Evolutionary conservation across 768 basidiomycete genomes (phyloP), one percentile per base, ranked within the genome.

Genomic region (Xerocomus brunneocitrinus): DNA sequence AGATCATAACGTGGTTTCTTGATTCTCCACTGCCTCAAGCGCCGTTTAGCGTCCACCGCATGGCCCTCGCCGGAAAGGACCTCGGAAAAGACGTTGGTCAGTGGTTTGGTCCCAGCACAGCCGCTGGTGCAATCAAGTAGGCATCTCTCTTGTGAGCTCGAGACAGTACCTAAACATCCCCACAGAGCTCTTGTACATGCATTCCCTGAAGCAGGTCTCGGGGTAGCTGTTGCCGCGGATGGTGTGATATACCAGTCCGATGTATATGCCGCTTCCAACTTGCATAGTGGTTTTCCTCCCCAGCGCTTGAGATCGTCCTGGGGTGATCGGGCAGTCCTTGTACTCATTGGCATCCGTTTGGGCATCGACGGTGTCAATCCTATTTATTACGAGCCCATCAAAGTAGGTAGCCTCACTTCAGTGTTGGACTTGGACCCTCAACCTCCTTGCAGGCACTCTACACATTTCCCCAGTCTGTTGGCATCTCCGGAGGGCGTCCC

Each of bases 71-170:
- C 0, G 95, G 95, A 0, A 95, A 98, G 65, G 88, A 94, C 61
- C 79, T 98, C 1, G 95, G 95, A 12, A 98, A 91, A 56, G 91
- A 93, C 58, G 89, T 98, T 0, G 95, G 95, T 1, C 89, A 93
- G 69, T 98, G 95, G 95, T 98, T 98, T 63, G 95, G 95, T 0
- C 95, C 95, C 0, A 95, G 91, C 65, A 93, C 91, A 0, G 97
- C 95, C n/a, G 94, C 95, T 8, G 94, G 95, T 35, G 95, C 93
- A 10, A 89, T 98, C 73, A 92, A 89, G 89, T 91, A 65, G 52
- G 79, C 67, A 44, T 28, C 53, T 38, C 38, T 31, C 8, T 31
- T 8, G 36, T 32, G 22, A 8, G 30, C 12, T 16, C 42, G 2
- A 24, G 8, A 22, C 35, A 44, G 47, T 5, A 25, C 34, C 57